A percentile compares a stretch with the other conserved stretches of the same genome.
These are phyloP conservation scores for Holtermanniella nyarrowii DNA, from an alignment of 768 basidiomycete species.

Conservation along the genomic window DNA sequence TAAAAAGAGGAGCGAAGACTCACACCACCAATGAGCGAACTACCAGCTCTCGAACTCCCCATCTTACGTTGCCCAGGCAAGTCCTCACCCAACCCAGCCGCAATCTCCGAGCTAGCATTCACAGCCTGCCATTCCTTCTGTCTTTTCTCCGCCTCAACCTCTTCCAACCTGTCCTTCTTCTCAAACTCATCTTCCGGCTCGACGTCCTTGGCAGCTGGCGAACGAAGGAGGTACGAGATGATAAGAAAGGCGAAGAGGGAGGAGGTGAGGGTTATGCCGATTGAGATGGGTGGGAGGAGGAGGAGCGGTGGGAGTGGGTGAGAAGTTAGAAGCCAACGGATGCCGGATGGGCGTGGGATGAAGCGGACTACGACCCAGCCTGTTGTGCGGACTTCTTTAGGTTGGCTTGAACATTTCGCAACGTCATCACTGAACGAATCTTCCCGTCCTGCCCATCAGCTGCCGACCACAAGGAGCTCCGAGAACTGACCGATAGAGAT, in stretches of 20 bases:
- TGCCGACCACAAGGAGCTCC: neutral
- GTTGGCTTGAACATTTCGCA: slow-evolving; percentile 7
- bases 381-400: slow-evolving; percentile 35
- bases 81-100: slow-evolving; percentile 13
- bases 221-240: slow-evolving; percentile 20
- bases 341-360: slow-evolving; percentile 31
- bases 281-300: slow-evolving; percentile 34
- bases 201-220: slow-evolving; percentile 4
- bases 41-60: neutral
- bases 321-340: slow-evolving; percentile 34
- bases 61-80: slow-evolving; percentile 13
- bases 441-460: slow-evolving; percentile 19
- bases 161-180: slow-evolving; percentile 13
- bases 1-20: slow-evolving; percentile 4
- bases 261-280: slow-evolving; percentile 31
- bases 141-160: slow-evolving; percentile 15
- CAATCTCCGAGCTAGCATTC: slow-evolving; percentile 6
- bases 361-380: slow-evolving; percentile 39
- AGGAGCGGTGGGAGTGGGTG: slow-evolving; percentile 37
- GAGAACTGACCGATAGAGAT: slow-evolving; percentile 32
- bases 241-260: slow-evolving; percentile 30
- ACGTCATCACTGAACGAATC: slow-evolving; percentile 19
- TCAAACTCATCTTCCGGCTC: slow-evolving; percentile 2
- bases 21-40: slow-evolving; percentile 20
- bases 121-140: slow-evolving; percentile 24